phyloP scores from a whole-genome alignment of 495 filamentous ascomycete species.

The Aspergillus affinis region DNA sequence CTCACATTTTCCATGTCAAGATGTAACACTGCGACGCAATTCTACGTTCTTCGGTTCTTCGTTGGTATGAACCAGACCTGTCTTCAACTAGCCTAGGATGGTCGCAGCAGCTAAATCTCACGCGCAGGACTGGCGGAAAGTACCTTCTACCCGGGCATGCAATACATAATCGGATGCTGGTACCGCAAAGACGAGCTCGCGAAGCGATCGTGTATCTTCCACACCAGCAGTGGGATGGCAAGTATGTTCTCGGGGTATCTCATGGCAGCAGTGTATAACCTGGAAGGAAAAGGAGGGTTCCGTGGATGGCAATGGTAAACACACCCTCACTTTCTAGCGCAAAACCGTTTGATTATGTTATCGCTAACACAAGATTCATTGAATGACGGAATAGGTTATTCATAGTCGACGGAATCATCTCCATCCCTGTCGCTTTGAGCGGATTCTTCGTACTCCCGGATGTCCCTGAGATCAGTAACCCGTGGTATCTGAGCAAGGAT shows the following conservation, averaged over 20 bases:
- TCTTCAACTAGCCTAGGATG: background rate
- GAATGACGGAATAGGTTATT: slow-evolving; percentile 28
- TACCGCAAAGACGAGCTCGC: slow-evolving; percentile 57
- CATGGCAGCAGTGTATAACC: slow-evolving; percentile 53
- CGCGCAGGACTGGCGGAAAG: slow-evolving; percentile 41
- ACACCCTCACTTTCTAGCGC: background rate
- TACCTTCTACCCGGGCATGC: slow-evolving; percentile 47
- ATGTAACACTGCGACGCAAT: slow-evolving; percentile 46
- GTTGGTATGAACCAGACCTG: slow-evolving; percentile 42
- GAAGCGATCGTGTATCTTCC: slow-evolving; percentile 63
- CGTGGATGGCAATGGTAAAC: slow-evolving; percentile 47
- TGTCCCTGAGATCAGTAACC: slow-evolving; percentile 57
- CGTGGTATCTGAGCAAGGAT: slow-evolving; percentile 49
- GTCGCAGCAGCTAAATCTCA: background rate
- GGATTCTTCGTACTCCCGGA: slow-evolving; percentile 63
- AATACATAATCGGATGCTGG: slow-evolving; percentile 49
- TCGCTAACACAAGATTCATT: background rate
- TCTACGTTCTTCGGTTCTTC: slow-evolving; percentile 59
- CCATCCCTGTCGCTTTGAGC: slow-evolving; percentile 47
- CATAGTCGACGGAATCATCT: slow-evolving; percentile 48
- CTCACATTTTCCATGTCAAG: slow-evolving; percentile 49
- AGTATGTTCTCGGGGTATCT: slow-evolving; percentile 60
- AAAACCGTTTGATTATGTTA: too few species aligned
- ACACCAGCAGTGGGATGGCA: slow-evolving; percentile 52
- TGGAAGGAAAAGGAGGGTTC: slow-evolving; percentile 48